Percentiles rank a stretch among this genome's conserved stretches.
These are phyloP conservation scores for Lumnitzera racemosa DNA, from an alignment of 345 rosid species.

Conservation along the genomic window DNA sequence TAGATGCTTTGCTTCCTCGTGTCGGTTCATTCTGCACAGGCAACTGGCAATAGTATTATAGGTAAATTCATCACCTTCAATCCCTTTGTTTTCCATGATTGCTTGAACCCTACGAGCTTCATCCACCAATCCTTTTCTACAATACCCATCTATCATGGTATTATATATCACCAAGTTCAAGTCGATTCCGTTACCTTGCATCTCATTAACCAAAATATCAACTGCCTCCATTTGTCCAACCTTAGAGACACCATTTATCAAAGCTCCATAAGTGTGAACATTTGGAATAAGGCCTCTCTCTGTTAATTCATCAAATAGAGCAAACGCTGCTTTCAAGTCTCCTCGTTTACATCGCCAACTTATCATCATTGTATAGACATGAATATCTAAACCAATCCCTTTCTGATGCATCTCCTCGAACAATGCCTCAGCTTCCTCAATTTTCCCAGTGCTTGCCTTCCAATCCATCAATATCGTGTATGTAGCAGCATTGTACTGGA, in stretches of 20 bases:
- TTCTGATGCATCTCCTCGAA: conserved; percentile 70
- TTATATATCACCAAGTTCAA: conserved; percentile 54
- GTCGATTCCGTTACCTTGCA: conserved; percentile 54
- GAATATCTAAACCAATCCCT: conserved; percentile 36
- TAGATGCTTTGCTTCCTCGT: conserved; percentile 62
- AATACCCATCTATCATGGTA: conserved; percentile 64
- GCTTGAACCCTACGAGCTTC: conserved; percentile 42
- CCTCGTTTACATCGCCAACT: conserved; percentile 48
- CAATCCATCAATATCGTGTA: conserved; percentile 50
- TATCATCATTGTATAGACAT: conserved; percentile 53
- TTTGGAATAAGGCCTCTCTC: conserved; percentile 53
- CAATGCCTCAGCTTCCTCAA: conserved; percentile 50
- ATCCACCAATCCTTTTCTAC: conserved; percentile 57
- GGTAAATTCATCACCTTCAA: conserved; percentile 50
- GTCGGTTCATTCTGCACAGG: conserved; percentile 40
- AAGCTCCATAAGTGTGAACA: conserved; percentile 58
- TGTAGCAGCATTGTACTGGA: conserved; percentile 48
- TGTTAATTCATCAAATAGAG: conserved; percentile 65
- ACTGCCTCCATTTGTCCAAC: conserved; percentile 74
- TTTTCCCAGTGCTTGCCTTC: conserved; percentile 28
- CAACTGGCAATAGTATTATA: conserved; percentile 61
- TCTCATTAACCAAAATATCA: conserved; percentile 51
- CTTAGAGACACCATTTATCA: conserved; percentile 76
- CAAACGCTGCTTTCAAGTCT: conserved; percentile 49
- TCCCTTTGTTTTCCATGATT: conserved; percentile 71